These are phyloP conservation scores for Pluteus cervinus DNA, from an alignment of 768 basidiomycete genomes.

Conservation along the genomic window DNA sequence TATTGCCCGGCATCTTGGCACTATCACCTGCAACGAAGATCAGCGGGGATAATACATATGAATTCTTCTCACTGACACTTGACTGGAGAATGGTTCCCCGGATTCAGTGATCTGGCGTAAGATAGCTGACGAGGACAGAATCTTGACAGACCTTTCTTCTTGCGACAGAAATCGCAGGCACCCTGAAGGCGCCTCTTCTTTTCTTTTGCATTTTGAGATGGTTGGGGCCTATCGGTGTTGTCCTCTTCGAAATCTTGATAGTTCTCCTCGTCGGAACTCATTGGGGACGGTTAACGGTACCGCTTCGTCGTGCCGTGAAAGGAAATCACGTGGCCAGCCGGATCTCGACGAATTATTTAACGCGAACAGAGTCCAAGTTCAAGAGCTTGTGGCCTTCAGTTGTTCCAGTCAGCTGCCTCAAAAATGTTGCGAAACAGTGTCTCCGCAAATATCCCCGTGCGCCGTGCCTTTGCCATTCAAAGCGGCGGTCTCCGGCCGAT, in stretches of 20 bases:
- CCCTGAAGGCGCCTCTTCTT: conserved; percentile 38
- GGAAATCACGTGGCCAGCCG: too few relatives aligned
- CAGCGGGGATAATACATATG: too few relatives aligned
- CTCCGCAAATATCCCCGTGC: too few relatives aligned
- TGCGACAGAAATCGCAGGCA: conserved; percentile 42
- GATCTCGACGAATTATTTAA: too few relatives aligned
- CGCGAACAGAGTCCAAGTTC: too few relatives aligned
- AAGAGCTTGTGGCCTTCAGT: too few relatives aligned
- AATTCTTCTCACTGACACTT: conserved; percentile 25
- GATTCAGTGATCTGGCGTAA: background rate
- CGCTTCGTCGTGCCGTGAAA: too few relatives aligned
- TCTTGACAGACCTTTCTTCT: conserved; percentile 30
- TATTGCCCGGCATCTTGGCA: conserved; percentile 46
- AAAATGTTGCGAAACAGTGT: too few relatives aligned
- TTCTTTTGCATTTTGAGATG: conserved; percentile 7
- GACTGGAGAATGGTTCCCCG: conserved; percentile 22
- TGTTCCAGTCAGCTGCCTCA: too few relatives aligned
- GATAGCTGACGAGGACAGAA: background rate
- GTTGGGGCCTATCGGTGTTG: conserved; percentile 8
- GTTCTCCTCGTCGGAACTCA: conserved; percentile 15
- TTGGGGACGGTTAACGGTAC: too few relatives aligned
- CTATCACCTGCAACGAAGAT: conserved; percentile 46
- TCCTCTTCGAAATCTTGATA: conserved; percentile 1
- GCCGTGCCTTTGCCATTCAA: too few relatives aligned
- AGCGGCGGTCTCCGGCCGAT: too few relatives aligned